Conservation (phyloP, 352 stramenopile species). For the Phytophthora citrophthora region DNA sequence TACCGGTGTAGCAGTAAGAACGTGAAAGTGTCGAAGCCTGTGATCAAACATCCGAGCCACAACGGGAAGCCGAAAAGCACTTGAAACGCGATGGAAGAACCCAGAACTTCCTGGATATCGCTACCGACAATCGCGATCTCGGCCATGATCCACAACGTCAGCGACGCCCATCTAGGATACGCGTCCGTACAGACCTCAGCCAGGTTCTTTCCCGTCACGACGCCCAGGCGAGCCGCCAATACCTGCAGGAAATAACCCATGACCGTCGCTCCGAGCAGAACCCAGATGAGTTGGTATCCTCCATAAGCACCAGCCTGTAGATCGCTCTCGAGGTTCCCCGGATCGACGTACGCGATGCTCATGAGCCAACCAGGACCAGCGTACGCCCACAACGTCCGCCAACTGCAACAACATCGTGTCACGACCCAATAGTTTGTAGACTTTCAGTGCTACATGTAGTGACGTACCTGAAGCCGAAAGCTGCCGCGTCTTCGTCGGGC, state of each 20-base stretch:
- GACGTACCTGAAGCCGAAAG: neutral
- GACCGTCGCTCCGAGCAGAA: neutral
- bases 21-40: constrained; percentile 91
- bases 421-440: neutral
- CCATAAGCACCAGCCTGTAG: neutral
- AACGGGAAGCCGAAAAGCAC: constrained; percentile 90
- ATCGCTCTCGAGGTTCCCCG: constrained; percentile 1
- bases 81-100: constrained; percentile 91
- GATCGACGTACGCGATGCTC: neutral
- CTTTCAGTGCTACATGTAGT: neutral
- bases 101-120: constrained; percentile 93
- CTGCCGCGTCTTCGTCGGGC: neutral
- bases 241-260: constrained; percentile 54
- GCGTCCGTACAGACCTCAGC: constrained; percentile 82
- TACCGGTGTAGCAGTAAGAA: constrained; percentile 94
- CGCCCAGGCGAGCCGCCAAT: constrained; percentile 91
- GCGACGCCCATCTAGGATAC: constrained; percentile 76
- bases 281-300: constrained; percentile 1
- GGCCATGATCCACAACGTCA: constrained; percentile 91
- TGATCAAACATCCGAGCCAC: constrained; percentile 90
- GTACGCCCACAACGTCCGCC: neutral
- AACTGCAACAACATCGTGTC: neutral
- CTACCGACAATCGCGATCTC: constrained; percentile 92
- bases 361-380: neutral
- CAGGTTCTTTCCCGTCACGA: constrained; percentile 92